Percentiles rank a stretch among this genome's conserved stretches.
phyloP scores from a whole-genome alignment of 345 rosid genomes.

The Brassica carinata region DNA sequence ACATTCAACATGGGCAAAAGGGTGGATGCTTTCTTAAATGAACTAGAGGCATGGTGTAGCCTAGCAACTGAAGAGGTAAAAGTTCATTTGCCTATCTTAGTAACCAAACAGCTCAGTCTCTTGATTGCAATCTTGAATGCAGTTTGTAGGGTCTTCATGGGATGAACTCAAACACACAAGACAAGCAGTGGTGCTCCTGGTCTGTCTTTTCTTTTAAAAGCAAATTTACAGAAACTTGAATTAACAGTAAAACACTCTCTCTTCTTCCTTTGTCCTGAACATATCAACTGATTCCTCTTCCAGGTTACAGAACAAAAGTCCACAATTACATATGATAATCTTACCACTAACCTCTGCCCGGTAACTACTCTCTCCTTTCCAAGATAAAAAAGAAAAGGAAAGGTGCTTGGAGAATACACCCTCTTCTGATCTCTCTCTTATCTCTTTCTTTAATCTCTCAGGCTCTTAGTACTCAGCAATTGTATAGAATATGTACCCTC shows the following conservation, averaged over 20 bases:
- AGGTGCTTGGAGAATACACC: not conserved
- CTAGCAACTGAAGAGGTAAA: slow-evolving; percentile 70
- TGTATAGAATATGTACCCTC: slow-evolving; percentile 75
- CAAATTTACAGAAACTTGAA: slow-evolving; percentile 15
- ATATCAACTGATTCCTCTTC: slow-evolving; percentile 14
- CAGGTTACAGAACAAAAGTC: slow-evolving; percentile 87
- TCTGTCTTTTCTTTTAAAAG: slow-evolving; percentile 38
- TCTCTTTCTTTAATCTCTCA: slow-evolving; percentile 33
- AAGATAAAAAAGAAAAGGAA: not conserved
- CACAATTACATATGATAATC: slow-evolving; percentile 75
- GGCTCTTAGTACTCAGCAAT: slow-evolving; percentile 88
- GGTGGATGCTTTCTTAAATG: slow-evolving; percentile 73
- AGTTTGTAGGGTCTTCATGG: slow-evolving; percentile 89
- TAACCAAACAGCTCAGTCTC: not conserved
- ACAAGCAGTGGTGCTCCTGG: slow-evolving; percentile 86
- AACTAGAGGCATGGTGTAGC: slow-evolving; percentile 81
- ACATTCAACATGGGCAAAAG: slow-evolving; percentile 85
- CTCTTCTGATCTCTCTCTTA: slow-evolving; percentile 1
- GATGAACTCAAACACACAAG: slow-evolving; percentile 89
- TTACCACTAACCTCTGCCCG: slow-evolving; percentile 83
- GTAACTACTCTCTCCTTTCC: slow-evolving; percentile 57
- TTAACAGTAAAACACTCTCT: not conserved
- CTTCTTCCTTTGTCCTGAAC: slow-evolving; percentile 11
- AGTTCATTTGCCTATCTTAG: slow-evolving; percentile 1
- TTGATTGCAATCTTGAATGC: slow-evolving; percentile 31